Base-by-base conservation (phyloP, 768 basidiomycete species). In the Lanmaoa rubissima region DNA sequence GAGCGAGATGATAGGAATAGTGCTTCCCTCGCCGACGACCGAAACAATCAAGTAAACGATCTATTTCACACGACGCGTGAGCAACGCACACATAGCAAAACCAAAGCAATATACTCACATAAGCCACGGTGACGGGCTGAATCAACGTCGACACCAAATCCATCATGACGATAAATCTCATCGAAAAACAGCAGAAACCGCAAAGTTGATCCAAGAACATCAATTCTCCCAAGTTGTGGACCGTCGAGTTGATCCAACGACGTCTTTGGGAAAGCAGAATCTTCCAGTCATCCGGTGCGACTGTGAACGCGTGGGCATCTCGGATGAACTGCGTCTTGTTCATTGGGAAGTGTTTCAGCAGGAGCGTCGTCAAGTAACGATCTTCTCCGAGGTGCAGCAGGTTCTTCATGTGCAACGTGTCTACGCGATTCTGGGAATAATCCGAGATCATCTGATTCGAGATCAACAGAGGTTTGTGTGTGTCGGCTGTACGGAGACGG, bases 181-280 rank as follows among this genome's bases (percentile, higher is more conserved):
- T 98, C 1, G 94, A 97, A 82, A 98, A 98, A 78, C 93, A 96
- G 69, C 96, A 98, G 84, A 98, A 97, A 60, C 93, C 93, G 66
- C 94, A 95, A 24, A 95, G 84, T 57, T 90, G 85, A 53, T 95
- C 92, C 66, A 98, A 74, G 78, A 94, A 94, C 53, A 98, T 78
- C 42, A 99, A 78, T 68, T 98, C 96, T 49, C 88, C 92, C 53
- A 99, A 76, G 74, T 99, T 99, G 77, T 99, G 96, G 12, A 99
- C 86, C 0, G 96, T 99, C 17, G 96, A 98, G 78, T 99, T 99
- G 75, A 99, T 99, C 96, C 97, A 99, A 65, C 97, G 91, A 75
- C 96, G 90, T 77, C 96, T 88, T 69, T 99, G 97, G 9, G 94
- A 97, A 21, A 99, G 76, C 51, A 99, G 73, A 26, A 98, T 87